Base-by-base conservation (phyloP, 2,329 filamentous ascomycete species). In the Nakataea oryzae region DNA sequence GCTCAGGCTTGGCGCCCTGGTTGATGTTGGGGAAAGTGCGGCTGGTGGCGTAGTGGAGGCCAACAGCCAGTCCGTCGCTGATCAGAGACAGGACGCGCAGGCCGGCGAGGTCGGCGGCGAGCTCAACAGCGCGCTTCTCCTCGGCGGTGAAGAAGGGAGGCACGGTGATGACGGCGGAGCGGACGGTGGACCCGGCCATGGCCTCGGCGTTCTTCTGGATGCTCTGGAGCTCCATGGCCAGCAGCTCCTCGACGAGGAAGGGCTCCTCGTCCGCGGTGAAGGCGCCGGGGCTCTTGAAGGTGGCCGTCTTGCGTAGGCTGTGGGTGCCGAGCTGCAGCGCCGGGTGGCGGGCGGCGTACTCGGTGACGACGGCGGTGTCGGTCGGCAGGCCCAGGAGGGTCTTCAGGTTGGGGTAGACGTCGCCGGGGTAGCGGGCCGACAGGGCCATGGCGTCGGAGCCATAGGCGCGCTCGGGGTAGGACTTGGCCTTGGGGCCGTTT, bases 351-450 rank as follows among this genome's bases (percentile, higher is more conserved):
- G 80, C 78, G 64, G 81, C 83, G 74, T 96, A 99, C 65, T 87
- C 83, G 66, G 84, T 78, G 27, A 91, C 85, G 56, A 84, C 76
- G 14, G 84, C 78, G 66, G 84, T 81, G n/a, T 64, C 81, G 62
- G 82, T 76, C 14, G 82, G 77, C 21, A 96, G 79, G 50, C 93
- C 95, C n/a, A 99, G 80, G 34, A 99, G 83, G 56, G 87, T 82
- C 80, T 97, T 99, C 69, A 99, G 78, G 74, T 97, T 97, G 62
- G 90, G 89, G 77, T 96, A 99, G 68, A 97, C 91, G 73, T 99
- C 93, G 74, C 88, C 86, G 41, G 95, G 93, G 74, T 96, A 97
- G 68, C 95, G 84, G 63, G 91, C 88, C 61, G 91, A 85, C 62
- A 99, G 82, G 64, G 93, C 90, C 70, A 96, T 81, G 65, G 95